phyloP scores from a whole-genome alignment of 805 yeast genomes.

The Candida sanyiensis region DNA sequence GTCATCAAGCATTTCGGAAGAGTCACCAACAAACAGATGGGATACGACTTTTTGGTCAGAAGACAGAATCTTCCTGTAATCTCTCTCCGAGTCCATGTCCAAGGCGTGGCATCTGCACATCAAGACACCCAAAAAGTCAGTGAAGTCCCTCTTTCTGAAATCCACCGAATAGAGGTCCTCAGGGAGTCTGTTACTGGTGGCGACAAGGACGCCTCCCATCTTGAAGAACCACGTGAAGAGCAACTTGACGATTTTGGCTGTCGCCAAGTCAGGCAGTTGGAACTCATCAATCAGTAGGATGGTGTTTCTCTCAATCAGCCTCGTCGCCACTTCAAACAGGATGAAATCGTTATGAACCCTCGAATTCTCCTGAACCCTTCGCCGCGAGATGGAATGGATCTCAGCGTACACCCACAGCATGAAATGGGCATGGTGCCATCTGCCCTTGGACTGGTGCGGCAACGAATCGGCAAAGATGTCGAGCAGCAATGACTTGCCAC shows the following conservation, averaged over 20 bases:
- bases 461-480: constrained; percentile 63
- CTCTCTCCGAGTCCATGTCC: constrained; percentile 55
- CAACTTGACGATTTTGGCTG: constrained; percentile 62
- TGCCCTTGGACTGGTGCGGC: constrained; percentile 55
- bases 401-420: constrained; percentile 63
- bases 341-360: constrained; percentile 56
- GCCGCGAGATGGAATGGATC: constrained; percentile 49
- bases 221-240: constrained; percentile 65
- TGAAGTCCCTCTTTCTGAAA: constrained; percentile 53
- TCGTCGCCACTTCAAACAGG: constrained; percentile 60
- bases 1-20: neutral
- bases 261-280: constrained; percentile 71
- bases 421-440: constrained; percentile 70
- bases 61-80: constrained; percentile 41
- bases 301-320: constrained; percentile 51
- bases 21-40: constrained; percentile 36
- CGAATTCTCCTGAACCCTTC: constrained; percentile 32
- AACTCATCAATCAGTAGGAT: constrained; percentile 65
- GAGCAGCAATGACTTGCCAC: constrained; percentile 71
- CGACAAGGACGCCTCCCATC: constrained; percentile 68
- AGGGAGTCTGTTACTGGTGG: constrained; percentile 68
- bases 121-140: constrained; percentile 49
- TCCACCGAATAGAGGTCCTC: constrained; percentile 65
- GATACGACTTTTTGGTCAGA: constrained; percentile 18
- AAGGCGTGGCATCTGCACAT: constrained; percentile 53